A percentile compares a stretch with the other conserved stretches of the same genome.
Evolutionary conservation across 2,329 filamentous ascomycete genomes (phyloP).

Genomic region (Trichoderma atroviride): DNA sequence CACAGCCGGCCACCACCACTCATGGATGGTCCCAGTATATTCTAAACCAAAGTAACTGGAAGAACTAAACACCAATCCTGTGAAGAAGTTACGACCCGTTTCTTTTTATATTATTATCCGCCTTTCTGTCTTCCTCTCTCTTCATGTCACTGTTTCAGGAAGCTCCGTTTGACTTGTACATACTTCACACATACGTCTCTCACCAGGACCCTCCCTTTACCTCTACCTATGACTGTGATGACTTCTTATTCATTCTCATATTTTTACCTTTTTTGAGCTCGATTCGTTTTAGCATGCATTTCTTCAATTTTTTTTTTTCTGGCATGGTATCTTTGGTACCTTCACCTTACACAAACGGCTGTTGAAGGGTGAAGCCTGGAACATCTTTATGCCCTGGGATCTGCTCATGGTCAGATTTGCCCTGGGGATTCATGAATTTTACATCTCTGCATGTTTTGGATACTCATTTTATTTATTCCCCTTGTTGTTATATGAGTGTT

Average conservation of each 20-base stretch:
- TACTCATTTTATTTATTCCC: neutral
- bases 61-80: neutral
- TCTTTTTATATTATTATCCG: neutral
- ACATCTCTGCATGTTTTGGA: neutral
- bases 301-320: neutral
- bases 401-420: neutral
- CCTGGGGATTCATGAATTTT: neutral
- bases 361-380: neutral
- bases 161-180: conserved; percentile 2
- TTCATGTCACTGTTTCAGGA: neutral
- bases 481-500: neutral
- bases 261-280: neutral
- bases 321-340: neutral
- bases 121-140: neutral
- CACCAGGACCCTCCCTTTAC: neutral
- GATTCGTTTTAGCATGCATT: neutral
- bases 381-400: neutral
- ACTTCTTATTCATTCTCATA: neutral
- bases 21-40: conserved; percentile 33
- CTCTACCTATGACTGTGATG: conserved; percentile 4
- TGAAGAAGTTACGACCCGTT: conserved; percentile 23
- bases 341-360: neutral
- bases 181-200: neutral
- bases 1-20: conserved; percentile 23
- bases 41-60: conserved; percentile 18